Conservation (phyloP, 208 protist species). For the Willaertia magna region DNA sequence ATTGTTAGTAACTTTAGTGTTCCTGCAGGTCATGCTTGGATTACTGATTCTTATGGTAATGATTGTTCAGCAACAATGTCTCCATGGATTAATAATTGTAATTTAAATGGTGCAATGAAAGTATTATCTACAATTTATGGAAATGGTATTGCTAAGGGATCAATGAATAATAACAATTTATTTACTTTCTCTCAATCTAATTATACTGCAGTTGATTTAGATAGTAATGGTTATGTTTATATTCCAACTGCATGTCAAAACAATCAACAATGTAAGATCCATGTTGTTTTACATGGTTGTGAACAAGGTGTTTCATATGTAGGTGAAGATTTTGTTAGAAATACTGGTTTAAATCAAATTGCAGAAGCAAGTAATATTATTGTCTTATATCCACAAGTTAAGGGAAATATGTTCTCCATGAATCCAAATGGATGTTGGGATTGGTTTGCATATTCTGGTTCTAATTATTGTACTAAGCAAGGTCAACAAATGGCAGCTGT, state of each 20-base stretch:
- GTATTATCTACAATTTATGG: neutral
- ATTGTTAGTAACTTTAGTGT: constrained; percentile 9
- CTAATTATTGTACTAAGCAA: neutral
- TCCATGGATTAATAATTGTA: constrained; percentile 9
- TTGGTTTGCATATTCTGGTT: constrained; percentile 24
- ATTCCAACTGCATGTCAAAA: constrained; percentile 11
- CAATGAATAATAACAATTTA: neutral
- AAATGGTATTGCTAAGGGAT: neutral
- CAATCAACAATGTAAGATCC: constrained; percentile 17
- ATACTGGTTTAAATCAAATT: constrained; percentile 27
- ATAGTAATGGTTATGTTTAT: neutral
- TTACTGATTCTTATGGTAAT: constrained; percentile 10
- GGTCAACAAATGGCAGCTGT: constrained; percentile 10
- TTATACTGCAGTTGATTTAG: neutral
- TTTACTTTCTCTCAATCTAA: neutral
- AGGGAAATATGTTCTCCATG: neutral
- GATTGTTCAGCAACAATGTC: neutral
- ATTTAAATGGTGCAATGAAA: neutral
- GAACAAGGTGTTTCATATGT: constrained; percentile 15
- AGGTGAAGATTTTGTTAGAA: constrained; percentile 10
- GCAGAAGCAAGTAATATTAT: constrained; percentile 39
- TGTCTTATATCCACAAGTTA: constrained; percentile 33
- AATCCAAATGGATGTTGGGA: constrained; percentile 35
- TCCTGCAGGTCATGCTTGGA: constrained; percentile 22
- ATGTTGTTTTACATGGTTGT: constrained; percentile 35